Percentiles rank a stretch among this genome's conserved stretches.
Evolutionary conservation across 129 eudicot genomes (phyloP).

Genomic region (Tagetes erecta): DNA sequence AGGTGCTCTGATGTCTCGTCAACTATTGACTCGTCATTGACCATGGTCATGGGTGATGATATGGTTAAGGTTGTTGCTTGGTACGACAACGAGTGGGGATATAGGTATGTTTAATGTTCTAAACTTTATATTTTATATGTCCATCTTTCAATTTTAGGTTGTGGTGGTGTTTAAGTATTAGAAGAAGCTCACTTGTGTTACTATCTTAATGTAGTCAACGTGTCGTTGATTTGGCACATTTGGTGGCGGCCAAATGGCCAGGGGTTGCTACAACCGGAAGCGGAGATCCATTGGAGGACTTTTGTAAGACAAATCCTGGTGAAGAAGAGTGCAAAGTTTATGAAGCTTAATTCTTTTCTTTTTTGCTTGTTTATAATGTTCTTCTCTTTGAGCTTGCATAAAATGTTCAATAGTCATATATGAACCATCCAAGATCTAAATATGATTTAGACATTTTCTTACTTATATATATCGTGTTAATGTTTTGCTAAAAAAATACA

Average conservation of each 20-base stretch:
- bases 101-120: constrained; percentile 52
- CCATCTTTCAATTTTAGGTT: too few relatives aligned
- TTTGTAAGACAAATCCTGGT: constrained; percentile 75
- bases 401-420: neutral
- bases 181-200: neutral
- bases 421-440: neutral
- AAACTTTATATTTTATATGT: neutral
- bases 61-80: constrained; percentile 99
- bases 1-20: constrained; percentile 88
- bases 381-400: neutral
- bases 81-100: constrained; percentile 99
- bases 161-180: neutral
- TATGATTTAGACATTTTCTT: neutral
- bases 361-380: neutral
- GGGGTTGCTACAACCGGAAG: constrained; percentile 61
- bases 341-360: constrained; percentile 46
- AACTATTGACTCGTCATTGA: constrained; percentile 79
- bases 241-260: constrained; percentile 93
- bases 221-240: constrained; percentile 93
- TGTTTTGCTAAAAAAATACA: too few relatives aligned
- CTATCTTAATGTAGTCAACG: constrained; percentile 56
- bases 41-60: constrained; percentile 99
- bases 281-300: constrained; percentile 91
- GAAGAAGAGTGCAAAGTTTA: constrained; percentile 95
- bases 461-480: neutral